A percentile compares a stretch with the other conserved stretches of the same genome.
Conservation (phyloP, 495 filamentous ascomycete genomes). For the Penicillium odoratum region DNA sequence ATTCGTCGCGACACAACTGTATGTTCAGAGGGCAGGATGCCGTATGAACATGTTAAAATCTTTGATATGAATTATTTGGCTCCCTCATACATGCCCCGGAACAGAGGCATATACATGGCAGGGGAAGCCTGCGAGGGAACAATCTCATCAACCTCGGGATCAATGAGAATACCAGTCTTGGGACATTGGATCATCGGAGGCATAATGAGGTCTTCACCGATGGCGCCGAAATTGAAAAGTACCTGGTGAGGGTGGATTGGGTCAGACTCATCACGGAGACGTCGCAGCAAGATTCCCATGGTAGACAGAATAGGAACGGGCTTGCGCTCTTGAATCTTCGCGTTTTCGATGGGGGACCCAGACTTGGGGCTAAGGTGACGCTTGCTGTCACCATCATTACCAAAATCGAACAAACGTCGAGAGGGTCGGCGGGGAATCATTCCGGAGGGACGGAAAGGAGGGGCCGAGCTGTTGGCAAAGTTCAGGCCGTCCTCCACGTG, state of each 20-base stretch:
- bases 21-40: neutral
- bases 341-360: neutral
- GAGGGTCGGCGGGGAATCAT: no score
- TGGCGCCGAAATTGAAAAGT: slow-evolving; percentile 3
- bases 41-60: neutral
- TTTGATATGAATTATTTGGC: neutral
- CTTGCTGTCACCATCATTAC: no score
- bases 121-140: no score
- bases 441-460: no score
- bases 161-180: slow-evolving; percentile 1
- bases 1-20: neutral
- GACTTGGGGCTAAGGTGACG: neutral
- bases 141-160: neutral
- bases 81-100: no score
- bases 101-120: neutral
- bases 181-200: neutral
- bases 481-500: no score
- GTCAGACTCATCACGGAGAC: neutral
- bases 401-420: no score
- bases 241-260: neutral
- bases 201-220: neutral
- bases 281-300: neutral
- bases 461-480: no score
- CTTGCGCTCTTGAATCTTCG: neutral
- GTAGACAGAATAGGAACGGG: neutral